Evolutionary conservation across 169 alveolate species (phyloP).

Genomic region (Cryptosporidium andersoni): DNA sequence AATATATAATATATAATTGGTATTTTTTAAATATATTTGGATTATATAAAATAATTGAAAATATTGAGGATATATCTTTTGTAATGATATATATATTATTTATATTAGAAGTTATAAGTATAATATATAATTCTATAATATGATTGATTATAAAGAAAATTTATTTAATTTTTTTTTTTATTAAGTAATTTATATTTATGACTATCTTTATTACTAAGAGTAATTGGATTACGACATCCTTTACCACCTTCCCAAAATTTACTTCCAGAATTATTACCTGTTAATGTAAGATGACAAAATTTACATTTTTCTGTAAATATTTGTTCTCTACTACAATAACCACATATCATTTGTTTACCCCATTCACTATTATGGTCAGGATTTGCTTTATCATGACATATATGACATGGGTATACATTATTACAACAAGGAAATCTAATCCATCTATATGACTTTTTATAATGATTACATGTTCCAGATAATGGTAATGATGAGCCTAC

Average conservation of each 20-base stretch:
- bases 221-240: slow-evolving; percentile 79
- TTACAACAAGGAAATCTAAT: slow-evolving; percentile 89
- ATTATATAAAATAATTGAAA: slow-evolving; percentile 11
- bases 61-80: slow-evolving; percentile 27
- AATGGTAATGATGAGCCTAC: slow-evolving; percentile 85
- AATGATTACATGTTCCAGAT: slow-evolving; percentile 87
- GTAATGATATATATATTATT: slow-evolving; percentile 43
- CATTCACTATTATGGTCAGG: slow-evolving; percentile 83
- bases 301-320: slow-evolving; percentile 74
- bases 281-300: slow-evolving; percentile 73
- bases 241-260: slow-evolving; percentile 80
- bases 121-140: neutral
- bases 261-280: slow-evolving; percentile 72
- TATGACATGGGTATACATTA: slow-evolving; percentile 87
- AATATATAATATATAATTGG: neutral
- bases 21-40: slow-evolving; percentile 5
- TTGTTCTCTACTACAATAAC: slow-evolving; percentile 85
- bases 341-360: slow-evolving; percentile 87
- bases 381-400: slow-evolving; percentile 83
- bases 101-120: slow-evolving; percentile 14
- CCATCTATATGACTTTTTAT: slow-evolving; percentile 87
- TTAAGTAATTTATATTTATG: slow-evolving; percentile 75
- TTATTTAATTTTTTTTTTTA: slow-evolving; percentile 64
- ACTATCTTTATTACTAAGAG: slow-evolving; percentile 79
- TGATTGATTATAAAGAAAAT: neutral